Evolutionary conservation across 2,329 filamentous ascomycete genomes (phyloP), one percentile per base, ranked within the genome.

Genomic region (Botryosphaeria dothidea): DNA sequence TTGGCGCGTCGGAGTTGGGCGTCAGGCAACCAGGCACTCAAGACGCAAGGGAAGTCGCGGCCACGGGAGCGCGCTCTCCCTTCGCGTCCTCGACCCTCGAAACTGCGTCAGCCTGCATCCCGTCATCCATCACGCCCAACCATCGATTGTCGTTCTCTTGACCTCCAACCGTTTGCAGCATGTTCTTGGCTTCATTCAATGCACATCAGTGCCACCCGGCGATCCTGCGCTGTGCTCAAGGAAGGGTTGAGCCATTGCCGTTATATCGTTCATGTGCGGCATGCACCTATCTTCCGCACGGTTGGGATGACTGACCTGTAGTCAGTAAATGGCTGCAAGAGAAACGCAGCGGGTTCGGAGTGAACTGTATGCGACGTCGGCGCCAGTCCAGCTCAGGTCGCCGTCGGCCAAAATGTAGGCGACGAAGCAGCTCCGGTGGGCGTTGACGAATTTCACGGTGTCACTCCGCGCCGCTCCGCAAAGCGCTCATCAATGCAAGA

Each of bases 1-100:
- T n/a, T n/a, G 48, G 15, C 25, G 48, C 17, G 48, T 51, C 52
- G 52, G 52, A 41, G 34, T 56, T 56, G 52, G 19, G 52, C 52
- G 52, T 41, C 31, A 4, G 19, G 34, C 6, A 34, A 11, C n/a
- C n/a, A n/a, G n/a, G n/a, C n/a, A n/a, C n/a, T n/a, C n/a, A n/a
- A n/a, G n/a, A n/a, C n/a, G n/a, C n/a, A n/a, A n/a, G n/a, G n/a
- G 7, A 15, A 52, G 48, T 34, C 49, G 49, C 29, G 46, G 23
- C 23, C 46, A 52, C 25, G 48, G 27, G 48, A 52, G n/a, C 27
- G 48, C 49, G 29, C 49, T 52, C 49, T 6, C 11, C 46, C 11
- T 49, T 49, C 46, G 46, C 46, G 46, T 49, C 25, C 2, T 27
- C 25, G 15, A 17, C 21, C 15, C 46, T 49, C 11, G 27, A 25